Evolutionary conservation across 1,139 yeast species (phyloP).

Genomic region (Debaryomyces fabryi): DNA sequence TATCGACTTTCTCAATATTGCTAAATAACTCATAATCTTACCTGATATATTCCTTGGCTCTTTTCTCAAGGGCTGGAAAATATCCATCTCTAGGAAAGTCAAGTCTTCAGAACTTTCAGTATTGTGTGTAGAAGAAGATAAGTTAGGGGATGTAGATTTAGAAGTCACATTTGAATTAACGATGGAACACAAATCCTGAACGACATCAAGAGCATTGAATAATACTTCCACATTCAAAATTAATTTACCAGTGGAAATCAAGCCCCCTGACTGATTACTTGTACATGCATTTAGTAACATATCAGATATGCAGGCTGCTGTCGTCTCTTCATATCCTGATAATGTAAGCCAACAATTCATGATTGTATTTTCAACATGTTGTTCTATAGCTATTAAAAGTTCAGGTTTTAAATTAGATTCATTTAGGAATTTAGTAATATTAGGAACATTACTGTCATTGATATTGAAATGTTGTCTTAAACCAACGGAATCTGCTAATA

Average conservation of each 20-base stretch:
- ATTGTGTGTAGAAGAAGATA: slow-evolving; percentile 9
- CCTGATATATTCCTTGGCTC: slow-evolving; percentile 91
- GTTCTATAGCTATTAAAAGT: slow-evolving; percentile 60
- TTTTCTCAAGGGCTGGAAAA: slow-evolving; percentile 49
- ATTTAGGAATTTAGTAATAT: slow-evolving; percentile 12
- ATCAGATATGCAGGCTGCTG: slow-evolving; percentile 89
- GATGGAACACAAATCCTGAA: slow-evolving; percentile 37
- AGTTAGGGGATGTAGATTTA: not conserved
- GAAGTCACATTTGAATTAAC: slow-evolving; percentile 1
- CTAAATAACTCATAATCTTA: slow-evolving; percentile 74
- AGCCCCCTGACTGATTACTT: slow-evolving; percentile 71
- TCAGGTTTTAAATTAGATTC: slow-evolving; percentile 39
- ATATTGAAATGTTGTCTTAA: slow-evolving; percentile 35
- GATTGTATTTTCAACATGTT: slow-evolving; percentile 66
- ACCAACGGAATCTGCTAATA: slow-evolving; percentile 68
- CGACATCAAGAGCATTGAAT: slow-evolving; percentile 72
- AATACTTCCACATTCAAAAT: slow-evolving; percentile 75
- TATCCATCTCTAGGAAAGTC: slow-evolving; percentile 14
- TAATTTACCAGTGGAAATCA: slow-evolving; percentile 71
- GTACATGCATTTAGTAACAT: slow-evolving; percentile 87
- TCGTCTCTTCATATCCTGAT: slow-evolving; percentile 88
- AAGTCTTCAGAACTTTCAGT: slow-evolving; percentile 4
- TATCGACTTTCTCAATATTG: slow-evolving; percentile 63
- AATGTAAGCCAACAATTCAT: slow-evolving; percentile 86
- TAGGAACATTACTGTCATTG: not conserved